phyloP scores from a whole-genome alignment of 2,329 filamentous ascomycete species.

The Epicoccum nigrum region DNA sequence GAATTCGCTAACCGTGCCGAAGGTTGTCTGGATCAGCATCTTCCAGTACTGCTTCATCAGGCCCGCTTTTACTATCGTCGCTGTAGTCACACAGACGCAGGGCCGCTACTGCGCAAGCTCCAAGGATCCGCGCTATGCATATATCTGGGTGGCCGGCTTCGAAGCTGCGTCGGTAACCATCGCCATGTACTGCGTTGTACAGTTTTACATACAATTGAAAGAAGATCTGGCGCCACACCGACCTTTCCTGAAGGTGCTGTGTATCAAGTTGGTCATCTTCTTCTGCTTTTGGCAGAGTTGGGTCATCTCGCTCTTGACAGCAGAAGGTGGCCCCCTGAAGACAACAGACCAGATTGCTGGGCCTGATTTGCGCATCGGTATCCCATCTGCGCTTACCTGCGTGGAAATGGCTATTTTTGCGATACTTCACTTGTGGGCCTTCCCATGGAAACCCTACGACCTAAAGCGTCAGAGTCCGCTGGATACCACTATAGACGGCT shows the following conservation, averaged over 20 bases:
- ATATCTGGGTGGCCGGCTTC: slow-evolving; percentile 80
- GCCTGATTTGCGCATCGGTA: slow-evolving; percentile 79
- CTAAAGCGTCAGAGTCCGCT: slow-evolving; percentile 35
- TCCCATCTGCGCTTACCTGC: slow-evolving; percentile 78
- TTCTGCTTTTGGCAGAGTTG: slow-evolving; percentile 82
- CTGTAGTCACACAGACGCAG: slow-evolving; percentile 73
- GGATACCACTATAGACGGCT: slow-evolving; percentile 19
- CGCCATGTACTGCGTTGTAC: slow-evolving; percentile 87
- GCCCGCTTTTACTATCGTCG: slow-evolving; percentile 78
- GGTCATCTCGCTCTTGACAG: slow-evolving; percentile 65
- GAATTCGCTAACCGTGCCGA: slow-evolving; percentile 24
- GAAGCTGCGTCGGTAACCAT: slow-evolving; percentile 75
- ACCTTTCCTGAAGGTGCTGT: slow-evolving; percentile 79
- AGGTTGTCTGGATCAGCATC: slow-evolving; percentile 78
- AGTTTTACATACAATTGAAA: slow-evolving; percentile 82
- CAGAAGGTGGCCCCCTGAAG: slow-evolving; percentile 67
- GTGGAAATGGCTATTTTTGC: slow-evolving; percentile 86
- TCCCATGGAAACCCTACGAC: slow-evolving; percentile 75
- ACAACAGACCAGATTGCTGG: slow-evolving; percentile 67
- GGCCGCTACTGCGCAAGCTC: slow-evolving; percentile 79
- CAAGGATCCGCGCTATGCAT: slow-evolving; percentile 77
- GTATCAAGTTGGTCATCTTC: slow-evolving; percentile 92
- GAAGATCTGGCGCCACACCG: slow-evolving; percentile 70
- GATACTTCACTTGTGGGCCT: slow-evolving; percentile 80
- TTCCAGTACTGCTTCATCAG: slow-evolving; percentile 88